Evolutionary conservation across 257 asterid genomes (phyloP).

Genomic region (Cordia subcordata): DNA sequence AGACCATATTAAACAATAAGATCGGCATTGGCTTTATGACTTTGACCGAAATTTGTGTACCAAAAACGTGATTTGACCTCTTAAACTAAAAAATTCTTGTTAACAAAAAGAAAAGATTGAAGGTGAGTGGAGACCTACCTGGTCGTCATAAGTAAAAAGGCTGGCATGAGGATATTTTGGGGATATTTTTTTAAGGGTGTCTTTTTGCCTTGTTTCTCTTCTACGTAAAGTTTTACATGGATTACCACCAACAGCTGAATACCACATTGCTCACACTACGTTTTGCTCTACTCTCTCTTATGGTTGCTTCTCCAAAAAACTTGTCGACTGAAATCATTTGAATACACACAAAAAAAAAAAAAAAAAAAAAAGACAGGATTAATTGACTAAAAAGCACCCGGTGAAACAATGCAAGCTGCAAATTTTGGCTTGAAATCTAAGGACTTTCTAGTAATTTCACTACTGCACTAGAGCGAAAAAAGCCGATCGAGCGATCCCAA

Average conservation of each 20-base stretch:
- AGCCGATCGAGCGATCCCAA: too few species aligned
- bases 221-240: slow-evolving; percentile 37
- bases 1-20: too few species aligned
- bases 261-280: slow-evolving; percentile 29
- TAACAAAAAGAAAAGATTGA: neutral
- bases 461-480: too few species aligned
- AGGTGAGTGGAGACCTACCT: neutral
- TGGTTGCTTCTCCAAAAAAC: slow-evolving; percentile 30
- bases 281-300: slow-evolving; percentile 3
- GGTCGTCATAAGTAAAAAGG: neutral
- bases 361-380: neutral
- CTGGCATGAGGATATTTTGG: too few species aligned
- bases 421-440: neutral
- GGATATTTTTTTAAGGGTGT: too few species aligned
- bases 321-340: slow-evolving; percentile 35
- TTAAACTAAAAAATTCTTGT: too few species aligned
- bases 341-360: neutral
- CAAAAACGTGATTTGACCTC: too few species aligned
- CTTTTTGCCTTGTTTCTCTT: slow-evolving; percentile 31
- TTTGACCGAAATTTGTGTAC: neutral
- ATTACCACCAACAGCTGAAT: slow-evolving; percentile 18
- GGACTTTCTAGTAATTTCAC: too few species aligned
- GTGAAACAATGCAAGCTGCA: neutral
- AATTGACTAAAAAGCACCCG: neutral
- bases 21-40: neutral